Base-by-base conservation (phyloP, 1,284 basidiomycete species). In the Cryptococcus floricola region DNA sequence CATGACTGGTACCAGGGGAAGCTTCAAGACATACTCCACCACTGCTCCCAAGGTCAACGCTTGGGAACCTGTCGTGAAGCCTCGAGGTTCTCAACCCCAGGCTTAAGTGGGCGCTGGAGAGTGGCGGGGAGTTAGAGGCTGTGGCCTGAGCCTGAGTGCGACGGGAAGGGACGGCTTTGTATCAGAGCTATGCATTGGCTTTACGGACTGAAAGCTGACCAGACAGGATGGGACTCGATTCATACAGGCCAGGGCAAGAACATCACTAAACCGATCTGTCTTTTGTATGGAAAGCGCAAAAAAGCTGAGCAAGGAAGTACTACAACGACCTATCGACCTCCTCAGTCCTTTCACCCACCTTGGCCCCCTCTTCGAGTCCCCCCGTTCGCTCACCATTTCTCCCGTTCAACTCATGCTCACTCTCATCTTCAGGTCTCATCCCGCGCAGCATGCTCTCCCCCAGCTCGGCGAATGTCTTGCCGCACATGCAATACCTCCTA, bases 21-120 rank as follows among this genome's bases (percentile, higher is more conserved):
- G 88, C 12, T 96, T 87, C 81, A 86, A 84, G 66, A 79, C 89
- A 0, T 97, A 96, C 78, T 90, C 90, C 68, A 96, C 93, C 3
- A 86, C 81, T 37, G 82, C 81, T 47, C 88, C 89, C 18, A 95
- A 95, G 79, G 80, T 90, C 60, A 80, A 81, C 41, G 81, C 86
- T 13, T 97, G 94, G 93, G 82, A 90, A 61, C 89, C 91, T 31
- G 87, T 86, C 76, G 80, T 85, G 41, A 74, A 80, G 47, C 60
- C 82, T 14, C 55, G 59, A 43, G 57, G 51, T 13, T 18, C 34
- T 27, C 38, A 38, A 31, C 34, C 38, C 39, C 16, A 50, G 31
- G 48, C 18, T 39, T 48, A n/a, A 19, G 18, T 39, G n/a, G 42
- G 42, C 14, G 12, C 18, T 4, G 42, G 5, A 42, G n/a, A 42